Percentiles rank a stretch among this genome's conserved stretches.
Evolutionary conservation across 805 yeast genomes (phyloP).

Genomic region (Nakazawaea populi): DNA sequence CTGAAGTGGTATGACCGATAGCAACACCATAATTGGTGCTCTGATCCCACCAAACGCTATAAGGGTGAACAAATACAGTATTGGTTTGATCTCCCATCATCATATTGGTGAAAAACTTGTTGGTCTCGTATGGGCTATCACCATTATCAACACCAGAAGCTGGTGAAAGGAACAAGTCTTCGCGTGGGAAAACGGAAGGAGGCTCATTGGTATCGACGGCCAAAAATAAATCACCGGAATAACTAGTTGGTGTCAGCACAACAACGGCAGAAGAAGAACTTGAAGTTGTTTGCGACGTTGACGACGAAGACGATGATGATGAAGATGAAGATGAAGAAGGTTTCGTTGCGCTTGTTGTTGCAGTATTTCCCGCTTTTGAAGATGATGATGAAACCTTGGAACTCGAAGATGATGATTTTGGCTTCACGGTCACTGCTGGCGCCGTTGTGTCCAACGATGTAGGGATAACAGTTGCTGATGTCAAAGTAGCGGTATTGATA

Average conservation of each 20-base stretch:
- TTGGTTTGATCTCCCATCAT: conserved; percentile 48
- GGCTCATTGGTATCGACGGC: conserved; percentile 42
- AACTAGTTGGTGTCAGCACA: conserved; percentile 19
- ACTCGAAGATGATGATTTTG: not conserved
- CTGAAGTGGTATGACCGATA: conserved; percentile 46
- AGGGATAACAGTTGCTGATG: conserved; percentile 15
- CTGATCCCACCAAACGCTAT: conserved; percentile 44
- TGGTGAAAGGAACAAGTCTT: conserved; percentile 36
- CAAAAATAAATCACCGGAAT: conserved; percentile 38
- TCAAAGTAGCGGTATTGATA: conserved; percentile 20
- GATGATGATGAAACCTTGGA: conserved; percentile 10
- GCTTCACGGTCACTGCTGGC: not conserved
- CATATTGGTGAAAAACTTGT: conserved; percentile 70
- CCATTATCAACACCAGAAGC: conserved; percentile 42
- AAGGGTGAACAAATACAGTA: conserved; percentile 63
- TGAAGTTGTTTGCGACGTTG: too few species aligned
- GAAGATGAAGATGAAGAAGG: conserved; percentile 10
- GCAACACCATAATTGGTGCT: conserved; percentile 50
- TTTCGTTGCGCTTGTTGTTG: not conserved
- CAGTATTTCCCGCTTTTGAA: not conserved
- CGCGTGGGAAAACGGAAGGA: conserved; percentile 38
- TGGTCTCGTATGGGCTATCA: conserved; percentile 53
- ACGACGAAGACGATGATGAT: not conserved
- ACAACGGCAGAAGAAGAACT: conserved; percentile 7
- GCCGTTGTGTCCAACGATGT: not conserved